phyloP scores from a whole-genome alignment of 2,329 filamentous ascomycete genomes.

The Rhinocladiella mackenziei region DNA sequence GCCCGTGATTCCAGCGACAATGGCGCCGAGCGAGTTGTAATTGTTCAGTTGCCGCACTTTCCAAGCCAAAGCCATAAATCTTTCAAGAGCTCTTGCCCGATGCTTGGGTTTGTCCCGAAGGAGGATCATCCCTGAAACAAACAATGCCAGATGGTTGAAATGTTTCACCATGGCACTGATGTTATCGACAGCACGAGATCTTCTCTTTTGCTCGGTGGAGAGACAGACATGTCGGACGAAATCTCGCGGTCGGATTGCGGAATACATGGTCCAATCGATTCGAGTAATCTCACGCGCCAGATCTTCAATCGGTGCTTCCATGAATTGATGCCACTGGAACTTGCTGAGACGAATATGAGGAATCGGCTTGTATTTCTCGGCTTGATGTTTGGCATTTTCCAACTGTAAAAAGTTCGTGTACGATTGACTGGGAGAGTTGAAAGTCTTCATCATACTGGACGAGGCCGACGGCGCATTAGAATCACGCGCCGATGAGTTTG shows the following conservation, averaged over 20 bases:
- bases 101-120: slow-evolving; percentile 95
- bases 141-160: slow-evolving; percentile 80
- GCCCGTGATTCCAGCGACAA: slow-evolving; percentile 87
- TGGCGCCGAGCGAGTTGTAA: slow-evolving; percentile 92
- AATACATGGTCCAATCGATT: slow-evolving; percentile 98
- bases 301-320: slow-evolving; percentile 78
- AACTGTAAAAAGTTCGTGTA: slow-evolving; percentile 47
- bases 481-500: slow-evolving; percentile 36
- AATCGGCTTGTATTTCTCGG: slow-evolving; percentile 65
- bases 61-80: slow-evolving; percentile 84
- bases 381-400: slow-evolving; percentile 77
- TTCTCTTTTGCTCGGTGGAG: slow-evolving; percentile 60
- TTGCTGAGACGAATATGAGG: slow-evolving; percentile 71
- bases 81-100: slow-evolving; percentile 82
- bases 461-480: slow-evolving; percentile 40
- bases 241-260: slow-evolving; percentile 86
- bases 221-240: slow-evolving; percentile 87
- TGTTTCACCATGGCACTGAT: slow-evolving; percentile 93
- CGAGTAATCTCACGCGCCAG: slow-evolving; percentile 88
- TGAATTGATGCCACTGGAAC: slow-evolving; percentile 81
- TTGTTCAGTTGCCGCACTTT: slow-evolving; percentile 90
- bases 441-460: slow-evolving; percentile 39
- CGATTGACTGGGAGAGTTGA: slow-evolving; percentile 41
- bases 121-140: slow-evolving; percentile 78
- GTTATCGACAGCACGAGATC: slow-evolving; percentile 58